Evolutionary conservation across 2,329 filamentous ascomycete species (phyloP), one percentile per base, ranked within the genome.

Genomic region (Fusarium nisikadoi): DNA sequence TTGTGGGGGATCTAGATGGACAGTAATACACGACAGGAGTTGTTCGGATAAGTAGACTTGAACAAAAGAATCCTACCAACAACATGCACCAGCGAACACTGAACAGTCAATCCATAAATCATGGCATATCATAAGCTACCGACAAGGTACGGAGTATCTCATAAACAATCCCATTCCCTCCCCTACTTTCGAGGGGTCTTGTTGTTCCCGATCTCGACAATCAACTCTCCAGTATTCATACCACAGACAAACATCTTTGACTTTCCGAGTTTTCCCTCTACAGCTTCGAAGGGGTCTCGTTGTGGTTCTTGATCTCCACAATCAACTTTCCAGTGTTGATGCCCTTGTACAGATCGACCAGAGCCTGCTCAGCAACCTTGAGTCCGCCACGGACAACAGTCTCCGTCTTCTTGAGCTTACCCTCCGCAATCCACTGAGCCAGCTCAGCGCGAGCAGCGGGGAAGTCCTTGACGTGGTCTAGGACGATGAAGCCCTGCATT

Each of bases 401-500:
- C 81, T 94, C 92, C 79, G 91, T 91, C 65, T 90, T 84, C 86
- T 93, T 90, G 71, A 95, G 81, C 83, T 92, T 94, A 61, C 93
- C 93, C 79, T 93, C 89, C 1, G 84, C 83, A 27, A 94, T 80
- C 92, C 92, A 94, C 72, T 88, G 80, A 3, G 86, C 86, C n/a
- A 95, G 82, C 75, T 94, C 86, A 77, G 87, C 84, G 64, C 87
- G 81, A 2, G 91, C 93, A 46, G 83, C 78, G 2, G 85, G 78
- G 78, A 87, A 93, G 77, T 92, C 85, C 63, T 87, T 83, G 12
- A 79, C 81, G 76, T 87, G 93, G 79, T 95, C 93, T 59, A 93
- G 88, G 43, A 94, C 88, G 71, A 95, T 91, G 80, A 95, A 94
- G 1, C 92, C 92, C 81, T 92, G 86, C 84, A 93, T 88, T 64